Evolutionary conservation across 2,329 filamentous ascomycete species (phyloP).

Genomic region (Thielaviopsis populi): DNA sequence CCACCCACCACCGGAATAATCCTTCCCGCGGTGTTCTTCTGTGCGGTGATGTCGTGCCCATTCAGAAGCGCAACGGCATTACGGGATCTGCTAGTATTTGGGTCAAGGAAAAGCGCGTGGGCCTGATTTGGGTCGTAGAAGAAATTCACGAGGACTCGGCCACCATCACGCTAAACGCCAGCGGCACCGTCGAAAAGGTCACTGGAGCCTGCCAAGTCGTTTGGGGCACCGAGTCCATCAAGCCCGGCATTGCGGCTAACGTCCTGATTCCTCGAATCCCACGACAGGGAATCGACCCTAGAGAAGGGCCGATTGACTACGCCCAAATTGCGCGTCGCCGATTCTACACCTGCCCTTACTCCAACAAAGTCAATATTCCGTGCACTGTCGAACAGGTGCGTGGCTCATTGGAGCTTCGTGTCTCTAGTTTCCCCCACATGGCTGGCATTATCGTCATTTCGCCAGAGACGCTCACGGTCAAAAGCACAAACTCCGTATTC

Average conservation of each 20-base stretch:
- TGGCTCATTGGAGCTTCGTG: slow-evolving; percentile 55
- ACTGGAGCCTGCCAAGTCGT: slow-evolving; percentile 70
- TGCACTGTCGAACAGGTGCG: slow-evolving; percentile 62
- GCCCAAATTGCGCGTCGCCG: slow-evolving; percentile 54
- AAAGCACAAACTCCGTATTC: slow-evolving; percentile 90
- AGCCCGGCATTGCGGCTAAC: slow-evolving; percentile 57
- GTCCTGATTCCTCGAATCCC: slow-evolving; percentile 71
- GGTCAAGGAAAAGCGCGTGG: slow-evolving; percentile 94
- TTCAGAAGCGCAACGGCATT: slow-evolving; percentile 84
- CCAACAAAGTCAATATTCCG: slow-evolving; percentile 65
- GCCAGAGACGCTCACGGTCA: slow-evolving; percentile 61
- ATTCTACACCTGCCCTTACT: slow-evolving; percentile 74
- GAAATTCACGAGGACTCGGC: slow-evolving; percentile 94
- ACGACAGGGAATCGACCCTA: slow-evolving; percentile 54
- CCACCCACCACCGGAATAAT: slow-evolving; percentile 50
- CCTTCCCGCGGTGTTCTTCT: slow-evolving; percentile 80
- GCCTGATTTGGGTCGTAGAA: slow-evolving; percentile 93
- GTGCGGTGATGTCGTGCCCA: slow-evolving; percentile 95
- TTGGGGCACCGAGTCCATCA: slow-evolving; percentile 59
- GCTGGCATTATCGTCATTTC: slow-evolving; percentile 89
- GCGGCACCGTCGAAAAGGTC: slow-evolving; percentile 55
- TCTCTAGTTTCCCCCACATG: slow-evolving; percentile 94
- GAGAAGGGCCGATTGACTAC: slow-evolving; percentile 62
- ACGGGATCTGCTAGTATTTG: slow-evolving; percentile 88
- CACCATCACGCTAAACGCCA: slow-evolving; percentile 58